Percentiles rank a stretch among this genome's conserved stretches.
These are phyloP conservation scores for Lactifluus piperatus DNA, from an alignment of 768 basidiomycete species.

Conservation along the genomic window DNA sequence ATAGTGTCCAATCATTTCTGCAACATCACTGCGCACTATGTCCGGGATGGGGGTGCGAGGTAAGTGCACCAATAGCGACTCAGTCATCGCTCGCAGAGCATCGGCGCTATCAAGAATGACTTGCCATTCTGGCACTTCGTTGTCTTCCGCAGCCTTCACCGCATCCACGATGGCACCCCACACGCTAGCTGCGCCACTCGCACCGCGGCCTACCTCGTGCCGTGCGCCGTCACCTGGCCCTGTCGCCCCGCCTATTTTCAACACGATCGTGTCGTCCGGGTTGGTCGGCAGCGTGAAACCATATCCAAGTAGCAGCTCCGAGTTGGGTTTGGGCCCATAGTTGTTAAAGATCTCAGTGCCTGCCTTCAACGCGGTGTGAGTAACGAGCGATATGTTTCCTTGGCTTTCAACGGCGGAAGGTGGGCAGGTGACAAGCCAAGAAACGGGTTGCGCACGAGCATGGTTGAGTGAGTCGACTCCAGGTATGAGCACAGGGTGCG, in stretches of 20 bases:
- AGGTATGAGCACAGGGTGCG: slow-evolving; percentile 76
- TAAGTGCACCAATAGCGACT: slow-evolving; percentile 40
- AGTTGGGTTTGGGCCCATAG: slow-evolving; percentile 86
- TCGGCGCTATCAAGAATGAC: slow-evolving; percentile 62
- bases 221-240: slow-evolving; percentile 25
- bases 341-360: slow-evolving; percentile 76
- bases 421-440: slow-evolving; percentile 55
- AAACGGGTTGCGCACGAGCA: slow-evolving; percentile 66
- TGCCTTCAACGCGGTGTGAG: slow-evolving; percentile 34
- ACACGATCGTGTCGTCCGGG: slow-evolving; percentile 77
- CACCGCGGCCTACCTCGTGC: slow-evolving; percentile 59
- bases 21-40: slow-evolving; percentile 46
- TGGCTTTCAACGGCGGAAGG: slow-evolving; percentile 6
- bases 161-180: slow-evolving; percentile 46
- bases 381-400: slow-evolving; percentile 51
- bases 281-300: slow-evolving; percentile 78
- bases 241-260: slow-evolving; percentile 54
- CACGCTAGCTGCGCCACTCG: slow-evolving; percentile 44
- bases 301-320: slow-evolving; percentile 85
- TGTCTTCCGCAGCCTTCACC: slow-evolving; percentile 24
- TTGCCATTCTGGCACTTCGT: slow-evolving; percentile 32
- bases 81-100: slow-evolving; percentile 59
- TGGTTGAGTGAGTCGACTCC: slow-evolving; percentile 87
- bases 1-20: slow-evolving; percentile 59
- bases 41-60: slow-evolving; percentile 27